Base-by-base conservation (phyloP, 148 eudicot genomes). In the Cornus suecica region DNA sequence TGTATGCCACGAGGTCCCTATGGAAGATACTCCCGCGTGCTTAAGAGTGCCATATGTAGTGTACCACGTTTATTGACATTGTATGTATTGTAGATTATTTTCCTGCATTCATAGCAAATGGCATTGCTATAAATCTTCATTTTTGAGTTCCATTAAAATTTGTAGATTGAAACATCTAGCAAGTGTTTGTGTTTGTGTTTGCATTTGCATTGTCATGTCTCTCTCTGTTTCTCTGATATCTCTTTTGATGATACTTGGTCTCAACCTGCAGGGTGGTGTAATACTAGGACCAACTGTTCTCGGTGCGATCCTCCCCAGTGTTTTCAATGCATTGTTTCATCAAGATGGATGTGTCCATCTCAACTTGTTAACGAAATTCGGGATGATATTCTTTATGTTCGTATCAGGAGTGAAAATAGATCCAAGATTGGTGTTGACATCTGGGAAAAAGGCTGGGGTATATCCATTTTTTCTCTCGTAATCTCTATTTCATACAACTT, bases 351-450 rank as follows among this genome's bases (percentile, higher is more conserved):
- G 74, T 25, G 41, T 77, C 23, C 74, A 67, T 67, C 8, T 83
- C 25, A 65, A 80, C 11, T 10, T 65, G 54, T 73, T 83, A 3
- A 56, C 83, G 4, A 83, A 77, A 80, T 56, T 83, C 7, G 86
- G 86, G 48, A 80, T 28, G 66, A 71, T 80, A n/a, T 80, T 83
- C 80, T 83, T 77, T 56, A 80, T 83, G 81, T 83, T 80, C 74
- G 66, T 83, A 25, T 45, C 42, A 23, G 86, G 83, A 25, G 86
- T 84, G 20, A 84, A 84, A 54, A 80, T 84, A 79, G 81, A 84
- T 27, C 79, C 83, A 2, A 71, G 62, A 51, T 45, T 79, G 25
- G 70, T 84, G 8, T 0, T 30, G 71, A 77, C 73, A 51, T 29
- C 76, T 3, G 81, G 86, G 18, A 30, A 10, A 34, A 80, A 70